Conservation (phyloP, 202 grass and related monocot species). For the Eragrostis tef region DNA sequence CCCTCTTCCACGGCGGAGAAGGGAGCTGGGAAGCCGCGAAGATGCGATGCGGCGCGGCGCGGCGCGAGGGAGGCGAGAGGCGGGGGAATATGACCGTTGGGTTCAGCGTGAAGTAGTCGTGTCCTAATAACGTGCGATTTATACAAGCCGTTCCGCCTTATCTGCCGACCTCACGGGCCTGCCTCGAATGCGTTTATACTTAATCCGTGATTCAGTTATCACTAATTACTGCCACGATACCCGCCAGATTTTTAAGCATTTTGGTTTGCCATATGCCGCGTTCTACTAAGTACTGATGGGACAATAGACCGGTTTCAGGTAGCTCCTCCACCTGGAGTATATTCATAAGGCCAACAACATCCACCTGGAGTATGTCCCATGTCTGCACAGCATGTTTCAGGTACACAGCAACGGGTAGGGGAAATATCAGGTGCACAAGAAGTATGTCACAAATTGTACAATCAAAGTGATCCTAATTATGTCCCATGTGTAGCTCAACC, state of each 20-base stretch:
- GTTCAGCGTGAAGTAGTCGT: not conserved
- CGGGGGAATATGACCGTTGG: slow-evolving; percentile 49
- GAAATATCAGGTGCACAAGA: not conserved
- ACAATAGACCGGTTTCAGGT: not conserved
- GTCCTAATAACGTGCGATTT: not conserved
- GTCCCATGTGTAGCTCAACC: no score
- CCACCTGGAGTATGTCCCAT: no score
- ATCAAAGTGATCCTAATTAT: not conserved
- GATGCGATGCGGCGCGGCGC: not conserved
- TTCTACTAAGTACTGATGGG: not conserved
- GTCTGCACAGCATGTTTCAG: no score
- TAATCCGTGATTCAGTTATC: no score
- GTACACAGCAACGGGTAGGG: not conserved
- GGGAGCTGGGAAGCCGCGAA: not conserved
- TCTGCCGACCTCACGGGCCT: not conserved
- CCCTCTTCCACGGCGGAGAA: not conserved
- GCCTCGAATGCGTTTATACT: not conserved
- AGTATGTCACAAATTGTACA: not conserved
- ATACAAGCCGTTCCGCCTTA: not conserved
- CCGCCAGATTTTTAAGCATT: no score
- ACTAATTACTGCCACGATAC: no score
- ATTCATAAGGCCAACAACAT: no score
- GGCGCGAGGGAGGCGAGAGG: slow-evolving; percentile 29
- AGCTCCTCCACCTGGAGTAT: no score
- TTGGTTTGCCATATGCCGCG: no score